Percentiles rank a stretch among this genome's conserved stretches.
Conservation (phyloP, 2,329 filamentous ascomycete species). For the Aspergillus pseudoterreus region DNA sequence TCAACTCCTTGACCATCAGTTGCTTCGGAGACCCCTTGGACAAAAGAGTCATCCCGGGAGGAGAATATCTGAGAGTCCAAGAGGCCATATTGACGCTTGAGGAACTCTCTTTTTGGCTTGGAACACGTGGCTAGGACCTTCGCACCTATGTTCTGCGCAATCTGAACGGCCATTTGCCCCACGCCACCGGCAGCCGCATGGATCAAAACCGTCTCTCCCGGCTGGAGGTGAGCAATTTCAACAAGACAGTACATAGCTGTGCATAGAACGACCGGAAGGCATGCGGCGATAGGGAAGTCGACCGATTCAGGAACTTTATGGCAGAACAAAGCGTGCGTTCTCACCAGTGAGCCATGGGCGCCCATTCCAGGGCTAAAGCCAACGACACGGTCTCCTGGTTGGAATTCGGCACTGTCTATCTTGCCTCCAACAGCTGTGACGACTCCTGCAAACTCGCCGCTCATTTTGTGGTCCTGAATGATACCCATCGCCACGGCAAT, state of each 20-base stretch:
- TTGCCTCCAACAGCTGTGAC: not conserved
- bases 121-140: constrained; percentile 1
- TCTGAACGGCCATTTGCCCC: constrained; percentile 3
- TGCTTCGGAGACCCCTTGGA: not conserved
- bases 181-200: constrained; percentile 1
- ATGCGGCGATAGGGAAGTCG: not conserved
- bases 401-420: not conserved
- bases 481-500: constrained; percentile 2
- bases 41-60: not conserved
- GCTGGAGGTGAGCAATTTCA: constrained; percentile 1
- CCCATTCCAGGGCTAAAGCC: constrained; percentile 2
- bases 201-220: constrained; percentile 3
- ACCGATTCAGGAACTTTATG: not conserved
- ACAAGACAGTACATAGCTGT: constrained; percentile 1
- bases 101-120: not conserved
- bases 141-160: constrained; percentile 2
- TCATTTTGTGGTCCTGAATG: constrained; percentile 2
- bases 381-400: not conserved
- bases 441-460: constrained; percentile 2
- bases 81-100: not conserved
- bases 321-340: constrained; percentile 1
- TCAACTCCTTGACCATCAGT: constrained; percentile 10
- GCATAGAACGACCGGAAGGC: not conserved
- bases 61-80: not conserved
- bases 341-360: constrained; percentile 1